Evolutionary conservation across 768 basidiomycete genomes (phyloP).

Genomic region (Serendipita vermifera): DNA sequence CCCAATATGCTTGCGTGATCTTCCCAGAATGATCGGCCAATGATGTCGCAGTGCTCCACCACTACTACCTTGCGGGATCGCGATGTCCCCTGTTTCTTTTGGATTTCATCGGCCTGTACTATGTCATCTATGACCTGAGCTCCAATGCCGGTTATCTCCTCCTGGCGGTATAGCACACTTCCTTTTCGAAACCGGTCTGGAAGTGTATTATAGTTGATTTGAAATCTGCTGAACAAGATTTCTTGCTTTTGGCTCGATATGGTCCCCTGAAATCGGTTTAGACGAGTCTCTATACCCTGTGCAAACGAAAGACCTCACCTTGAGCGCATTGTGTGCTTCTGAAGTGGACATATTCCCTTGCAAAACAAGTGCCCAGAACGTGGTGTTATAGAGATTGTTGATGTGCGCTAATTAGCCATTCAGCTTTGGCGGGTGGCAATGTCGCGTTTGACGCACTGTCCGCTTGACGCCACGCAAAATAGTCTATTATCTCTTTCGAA

Average conservation of each 20-base stretch:
- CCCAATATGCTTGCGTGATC: conserved; percentile 40
- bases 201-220: conserved; percentile 77
- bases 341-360: conserved; percentile 64
- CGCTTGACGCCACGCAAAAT: conserved; percentile 91
- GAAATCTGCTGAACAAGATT: conserved; percentile 68
- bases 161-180: conserved; percentile 61
- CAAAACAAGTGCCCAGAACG: conserved; percentile 87
- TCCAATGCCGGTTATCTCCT: conserved; percentile 25
- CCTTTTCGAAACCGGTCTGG: conserved; percentile 70
- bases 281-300: neutral
- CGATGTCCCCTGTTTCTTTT: conserved; percentile 22
- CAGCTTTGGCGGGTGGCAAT: conserved; percentile 14
- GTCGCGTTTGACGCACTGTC: conserved; percentile 54
- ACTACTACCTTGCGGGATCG: conserved; percentile 35
- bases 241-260: conserved; percentile 85
- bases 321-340: conserved; percentile 70
- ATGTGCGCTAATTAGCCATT: conserved; percentile 80
- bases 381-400: conserved; percentile 95
- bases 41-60: conserved; percentile 72
- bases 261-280: conserved; percentile 51
- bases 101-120: conserved; percentile 8
- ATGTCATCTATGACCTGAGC: neutral
- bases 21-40: conserved; percentile 70
- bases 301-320: conserved; percentile 29
- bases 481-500: conserved; percentile 63